Conservation (phyloP, 192 early-diverging fungal species). For the Gonapodya prolifera region DNA sequence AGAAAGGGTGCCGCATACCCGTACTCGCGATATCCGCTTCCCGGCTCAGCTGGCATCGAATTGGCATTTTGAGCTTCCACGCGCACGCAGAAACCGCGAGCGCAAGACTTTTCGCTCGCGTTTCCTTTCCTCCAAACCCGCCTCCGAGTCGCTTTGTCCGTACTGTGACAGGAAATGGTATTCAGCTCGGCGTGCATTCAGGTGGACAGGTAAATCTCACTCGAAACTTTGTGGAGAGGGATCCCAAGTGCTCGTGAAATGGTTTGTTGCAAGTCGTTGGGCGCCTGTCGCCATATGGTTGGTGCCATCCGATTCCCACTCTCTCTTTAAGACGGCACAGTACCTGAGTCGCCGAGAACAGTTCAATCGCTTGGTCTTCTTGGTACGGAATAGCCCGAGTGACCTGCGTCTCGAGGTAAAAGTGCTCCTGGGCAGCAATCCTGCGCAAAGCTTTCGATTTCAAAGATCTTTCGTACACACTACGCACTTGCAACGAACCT, state of each 20-base stretch:
- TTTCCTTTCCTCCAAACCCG: conserved; percentile 72
- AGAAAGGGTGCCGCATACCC: conserved; percentile 69
- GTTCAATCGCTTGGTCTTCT: conserved; percentile 67
- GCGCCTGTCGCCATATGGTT: no score
- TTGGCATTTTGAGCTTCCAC: conserved; percentile 44
- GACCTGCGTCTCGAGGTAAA: conserved; percentile 71
- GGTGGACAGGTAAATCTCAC: conserved; percentile 21
- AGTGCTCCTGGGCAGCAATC: conserved; percentile 79
- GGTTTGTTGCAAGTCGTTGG: conserved; percentile 19
- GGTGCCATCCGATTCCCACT: no score
- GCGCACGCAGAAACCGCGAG: conserved; percentile 54
- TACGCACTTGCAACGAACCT: no score
- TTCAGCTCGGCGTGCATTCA: no score
- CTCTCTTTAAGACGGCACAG: no score
- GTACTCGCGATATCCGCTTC: conserved; percentile 70
- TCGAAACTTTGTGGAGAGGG: conserved; percentile 49
- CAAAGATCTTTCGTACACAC: no score
- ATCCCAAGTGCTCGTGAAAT: conserved; percentile 60
- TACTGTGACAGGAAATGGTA: no score
- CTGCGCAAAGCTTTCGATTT: no score
- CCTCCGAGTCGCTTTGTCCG: conserved; percentile 80
- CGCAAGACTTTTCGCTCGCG: conserved; percentile 45
- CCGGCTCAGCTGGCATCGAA: conserved; percentile 64
- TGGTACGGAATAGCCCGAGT: conserved; percentile 50
- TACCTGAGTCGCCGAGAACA: conserved; percentile 68